phyloP scores from a whole-genome alignment of 1,139 yeast species.

The Scheffersomyces cryptocercus region DNA sequence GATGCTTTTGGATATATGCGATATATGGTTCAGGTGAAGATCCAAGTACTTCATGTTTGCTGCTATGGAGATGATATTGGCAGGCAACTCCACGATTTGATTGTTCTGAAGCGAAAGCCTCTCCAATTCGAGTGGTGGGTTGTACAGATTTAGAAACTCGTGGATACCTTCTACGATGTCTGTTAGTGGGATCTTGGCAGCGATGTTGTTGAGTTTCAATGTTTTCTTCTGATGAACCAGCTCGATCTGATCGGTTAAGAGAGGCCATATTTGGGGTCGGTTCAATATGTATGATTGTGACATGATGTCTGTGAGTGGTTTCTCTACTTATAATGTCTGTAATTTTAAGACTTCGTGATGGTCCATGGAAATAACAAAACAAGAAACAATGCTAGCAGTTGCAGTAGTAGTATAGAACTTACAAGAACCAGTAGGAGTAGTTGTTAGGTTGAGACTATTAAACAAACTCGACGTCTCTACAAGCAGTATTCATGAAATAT shows the following conservation, averaged over 20 bases:
- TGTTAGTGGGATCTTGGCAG: slow-evolving; percentile 4
- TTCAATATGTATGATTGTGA: slow-evolving; percentile 2
- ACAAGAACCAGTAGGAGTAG: too few species aligned
- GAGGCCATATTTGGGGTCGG: slow-evolving; percentile 8
- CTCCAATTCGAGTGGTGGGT: slow-evolving; percentile 44
- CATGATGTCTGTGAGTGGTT: not conserved
- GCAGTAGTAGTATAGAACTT: too few species aligned
- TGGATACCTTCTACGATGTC: slow-evolving; percentile 17
- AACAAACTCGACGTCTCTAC: too few species aligned
- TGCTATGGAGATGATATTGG: slow-evolving; percentile 46
- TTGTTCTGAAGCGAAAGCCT: slow-evolving; percentile 58
- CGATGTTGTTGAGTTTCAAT: slow-evolving; percentile 13
- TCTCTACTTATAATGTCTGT: too few species aligned
- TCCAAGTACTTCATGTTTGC: slow-evolving; percentile 59
- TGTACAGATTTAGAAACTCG: slow-evolving; percentile 14
- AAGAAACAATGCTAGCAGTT: too few species aligned
- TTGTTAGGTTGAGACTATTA: too few species aligned
- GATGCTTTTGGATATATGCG: slow-evolving; percentile 50
- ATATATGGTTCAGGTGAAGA: slow-evolving; percentile 59
- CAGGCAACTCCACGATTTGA: slow-evolving; percentile 49
- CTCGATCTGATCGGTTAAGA: slow-evolving; percentile 17
- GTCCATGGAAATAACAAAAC: too few species aligned
- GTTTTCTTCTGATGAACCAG: slow-evolving; percentile 14
- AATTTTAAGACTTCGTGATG: too few species aligned
- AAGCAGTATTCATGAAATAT: too few species aligned